A percentile compares a stretch with the other conserved stretches of the same genome.
Conservation (phyloP, 2,329 filamentous ascomycete genomes). For the Alternaria longipes region DNA sequence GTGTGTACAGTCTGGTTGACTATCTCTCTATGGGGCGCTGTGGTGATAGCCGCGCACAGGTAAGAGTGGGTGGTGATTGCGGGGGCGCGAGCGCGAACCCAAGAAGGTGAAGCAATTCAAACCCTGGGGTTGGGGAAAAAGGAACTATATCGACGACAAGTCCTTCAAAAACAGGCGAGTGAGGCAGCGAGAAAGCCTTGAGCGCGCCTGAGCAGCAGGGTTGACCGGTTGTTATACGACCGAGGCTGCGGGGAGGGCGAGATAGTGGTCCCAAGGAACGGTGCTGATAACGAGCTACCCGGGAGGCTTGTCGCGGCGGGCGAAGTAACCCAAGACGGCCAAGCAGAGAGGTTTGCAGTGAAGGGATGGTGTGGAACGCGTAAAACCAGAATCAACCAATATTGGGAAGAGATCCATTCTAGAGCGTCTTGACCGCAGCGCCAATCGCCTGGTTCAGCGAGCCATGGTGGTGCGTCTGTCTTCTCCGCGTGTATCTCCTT, state of each 20-base stretch:
- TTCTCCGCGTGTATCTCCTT: slow-evolving; percentile 32
- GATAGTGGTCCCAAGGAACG: slow-evolving; percentile 13
- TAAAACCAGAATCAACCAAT: slow-evolving; percentile 15
- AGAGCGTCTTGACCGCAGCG: slow-evolving; percentile 29
- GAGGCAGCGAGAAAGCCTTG: slow-evolving; percentile 33
- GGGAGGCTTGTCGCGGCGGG: slow-evolving; percentile 23
- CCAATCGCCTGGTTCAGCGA: slow-evolving; percentile 32
- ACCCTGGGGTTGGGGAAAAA: neutral
- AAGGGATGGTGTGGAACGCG: slow-evolving; percentile 24
- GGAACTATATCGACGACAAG: slow-evolving; percentile 9
- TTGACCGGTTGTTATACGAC: slow-evolving; percentile 33
- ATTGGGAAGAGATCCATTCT: slow-evolving; percentile 13
- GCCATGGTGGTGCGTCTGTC: slow-evolving; percentile 20
- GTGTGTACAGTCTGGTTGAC: slow-evolving; percentile 6
- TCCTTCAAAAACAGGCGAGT: slow-evolving; percentile 23
- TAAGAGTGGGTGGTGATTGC: slow-evolving; percentile 13
- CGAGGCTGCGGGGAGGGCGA: slow-evolving; percentile 26
- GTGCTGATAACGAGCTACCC: slow-evolving; percentile 30
- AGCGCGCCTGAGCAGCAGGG: slow-evolving; percentile 13
- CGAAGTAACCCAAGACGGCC: slow-evolving; percentile 35
- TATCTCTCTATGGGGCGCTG: slow-evolving; percentile 13
- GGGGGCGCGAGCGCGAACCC: slow-evolving; percentile 13
- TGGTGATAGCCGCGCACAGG: slow-evolving; percentile 11
- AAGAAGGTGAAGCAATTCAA: slow-evolving; percentile 10
- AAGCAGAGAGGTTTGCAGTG: slow-evolving; percentile 27